Conservation (phyloP, 441 rosid genomes). For the Corymbia calophylla region DNA sequence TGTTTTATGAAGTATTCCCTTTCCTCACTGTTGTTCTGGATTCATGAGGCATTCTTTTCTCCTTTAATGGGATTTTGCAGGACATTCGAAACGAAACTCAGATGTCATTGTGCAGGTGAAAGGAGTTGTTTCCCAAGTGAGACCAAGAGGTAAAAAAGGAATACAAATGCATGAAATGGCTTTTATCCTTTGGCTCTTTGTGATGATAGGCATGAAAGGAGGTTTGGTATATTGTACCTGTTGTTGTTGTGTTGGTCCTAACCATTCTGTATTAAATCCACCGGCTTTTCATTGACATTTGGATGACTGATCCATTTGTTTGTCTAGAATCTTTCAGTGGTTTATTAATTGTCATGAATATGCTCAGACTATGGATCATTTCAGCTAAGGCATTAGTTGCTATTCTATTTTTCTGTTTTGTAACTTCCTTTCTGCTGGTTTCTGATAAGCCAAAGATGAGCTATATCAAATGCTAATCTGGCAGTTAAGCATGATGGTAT, state of each 20-base stretch:
- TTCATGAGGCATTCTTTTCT: not conserved
- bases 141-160: constrained; percentile 26
- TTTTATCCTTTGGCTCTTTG: not conserved
- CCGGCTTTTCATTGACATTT: not conserved
- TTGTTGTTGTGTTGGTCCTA: not conserved
- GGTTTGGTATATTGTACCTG: not conserved
- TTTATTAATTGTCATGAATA: not conserved
- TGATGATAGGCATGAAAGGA: not conserved
- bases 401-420: not conserved
- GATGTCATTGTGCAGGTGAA: constrained; percentile 11
- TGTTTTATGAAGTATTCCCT: not conserved
- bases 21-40: not conserved
- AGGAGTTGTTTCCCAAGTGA: constrained; percentile 16
- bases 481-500: not conserved
- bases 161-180: not conserved
- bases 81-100: constrained; percentile 11
- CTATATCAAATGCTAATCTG: not conserved
- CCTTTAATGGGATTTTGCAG: constrained; percentile 26
- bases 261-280: not conserved
- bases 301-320: not conserved
- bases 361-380: not conserved
- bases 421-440: not conserved
- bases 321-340: not conserved
- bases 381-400: not conserved
- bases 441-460: not conserved